phyloP scores from a whole-genome alignment of 2,329 filamentous ascomycete genomes.

The Ophiocordyceps unilateralis region DNA sequence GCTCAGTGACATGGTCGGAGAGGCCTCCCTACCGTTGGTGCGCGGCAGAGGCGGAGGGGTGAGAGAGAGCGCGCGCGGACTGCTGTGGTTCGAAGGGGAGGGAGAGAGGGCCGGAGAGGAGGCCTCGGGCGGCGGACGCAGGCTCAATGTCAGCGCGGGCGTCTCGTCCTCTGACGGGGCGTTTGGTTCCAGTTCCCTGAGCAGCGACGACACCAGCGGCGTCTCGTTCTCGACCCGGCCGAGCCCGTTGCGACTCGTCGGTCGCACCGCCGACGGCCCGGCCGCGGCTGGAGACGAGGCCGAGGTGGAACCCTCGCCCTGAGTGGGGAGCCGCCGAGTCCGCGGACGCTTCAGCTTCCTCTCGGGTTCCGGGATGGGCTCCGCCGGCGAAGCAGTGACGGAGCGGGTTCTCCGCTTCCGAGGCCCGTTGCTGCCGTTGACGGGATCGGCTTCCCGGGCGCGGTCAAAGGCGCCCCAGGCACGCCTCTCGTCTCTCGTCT shows the following conservation, averaged over 20 bases:
- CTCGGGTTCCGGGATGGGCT: slow-evolving; percentile 53
- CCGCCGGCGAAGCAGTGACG: slow-evolving; percentile 50
- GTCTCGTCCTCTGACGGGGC: slow-evolving; percentile 39
- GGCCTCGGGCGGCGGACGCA: slow-evolving; percentile 16
- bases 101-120: slow-evolving; percentile 52
- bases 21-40: slow-evolving; percentile 36
- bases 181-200: slow-evolving; percentile 71
- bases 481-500: slow-evolving; percentile 62
- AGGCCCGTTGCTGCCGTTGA: slow-evolving; percentile 23
- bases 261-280: slow-evolving; percentile 10
- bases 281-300: slow-evolving; percentile 14
- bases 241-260: slow-evolving; percentile 9
- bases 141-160: slow-evolving; percentile 8
- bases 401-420: slow-evolving; percentile 64
- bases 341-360: slow-evolving; percentile 77
- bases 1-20: slow-evolving; percentile 48
- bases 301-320: slow-evolving; percentile 29
- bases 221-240: slow-evolving; percentile 31
- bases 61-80: slow-evolving; percentile 47
- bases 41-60: slow-evolving; percentile 51
- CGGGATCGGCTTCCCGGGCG: slow-evolving; percentile 51
- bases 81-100: slow-evolving; percentile 44
- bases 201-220: slow-evolving; percentile 69
- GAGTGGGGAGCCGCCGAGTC: slow-evolving; percentile 45
- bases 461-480: slow-evolving; percentile 88